phyloP scores from a whole-genome alignment of 345 rosid genomes.

The Cardiospermum halicacabum region DNA sequence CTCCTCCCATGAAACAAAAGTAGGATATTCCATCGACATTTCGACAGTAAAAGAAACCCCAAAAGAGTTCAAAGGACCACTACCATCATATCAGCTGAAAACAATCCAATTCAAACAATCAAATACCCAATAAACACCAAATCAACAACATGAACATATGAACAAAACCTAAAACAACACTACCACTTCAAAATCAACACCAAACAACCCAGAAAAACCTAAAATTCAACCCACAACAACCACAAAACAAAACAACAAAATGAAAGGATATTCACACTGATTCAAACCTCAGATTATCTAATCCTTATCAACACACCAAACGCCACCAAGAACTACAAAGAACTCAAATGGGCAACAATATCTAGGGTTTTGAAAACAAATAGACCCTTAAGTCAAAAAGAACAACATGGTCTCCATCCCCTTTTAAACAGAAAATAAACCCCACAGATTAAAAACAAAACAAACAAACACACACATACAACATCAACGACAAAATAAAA shows the following conservation, averaged over 20 bases:
- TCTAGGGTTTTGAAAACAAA: conserved; percentile 1
- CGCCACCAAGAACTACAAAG: neutral
- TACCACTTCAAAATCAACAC: neutral
- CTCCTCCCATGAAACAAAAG: conserved; percentile 48
- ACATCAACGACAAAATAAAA: neutral
- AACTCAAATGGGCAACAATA: neutral
- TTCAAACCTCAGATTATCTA: neutral
- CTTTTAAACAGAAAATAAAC: neutral
- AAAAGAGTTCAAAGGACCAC: conserved; percentile 7
- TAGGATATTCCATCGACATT: conserved; percentile 22
- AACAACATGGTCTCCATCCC: neutral
- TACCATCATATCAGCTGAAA: conserved; percentile 13
- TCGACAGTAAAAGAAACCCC: conserved; percentile 6
- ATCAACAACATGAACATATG: neutral
- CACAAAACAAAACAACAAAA: neutral
- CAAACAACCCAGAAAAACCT: neutral
- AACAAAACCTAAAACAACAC: conserved; percentile 9
- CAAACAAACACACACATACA: neutral
- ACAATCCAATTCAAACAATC: conserved; percentile 4
- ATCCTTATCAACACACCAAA: neutral
- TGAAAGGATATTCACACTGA: neutral
- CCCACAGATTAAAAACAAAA: neutral
- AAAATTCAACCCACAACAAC: conserved; percentile 1
- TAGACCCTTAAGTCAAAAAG: neutral
- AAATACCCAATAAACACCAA: conserved; percentile 6